Base-by-base conservation (phyloP, 208 protist genomes). In the Leishmania major region DNA sequence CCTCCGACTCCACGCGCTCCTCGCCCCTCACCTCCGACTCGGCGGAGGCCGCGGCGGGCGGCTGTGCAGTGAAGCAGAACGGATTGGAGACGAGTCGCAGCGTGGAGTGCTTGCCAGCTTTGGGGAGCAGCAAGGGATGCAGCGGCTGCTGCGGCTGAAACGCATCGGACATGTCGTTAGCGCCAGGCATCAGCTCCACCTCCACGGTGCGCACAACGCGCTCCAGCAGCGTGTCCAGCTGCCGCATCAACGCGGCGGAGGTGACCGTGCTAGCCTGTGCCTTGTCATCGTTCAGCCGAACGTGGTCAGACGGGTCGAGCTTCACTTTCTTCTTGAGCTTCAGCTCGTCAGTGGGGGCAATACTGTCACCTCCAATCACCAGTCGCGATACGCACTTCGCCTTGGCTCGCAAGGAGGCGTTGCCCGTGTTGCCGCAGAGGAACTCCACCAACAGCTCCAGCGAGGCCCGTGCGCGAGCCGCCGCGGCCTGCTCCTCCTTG, bases 81-180 rank as follows among this genome's bases (percentile, higher is more conserved):
- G 97, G 97, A 75, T 97, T 98, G 31, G 91, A 96, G 17, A 98
- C 96, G 3, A 97, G 84, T 25, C 89, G 81, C 64, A 96, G 74
- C 0, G 93, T 93, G 22, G 94, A 97, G 81, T 90, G 87, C 15
- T 88, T 83, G 0, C 87, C 87, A 0, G 94, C 87, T 28, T 90
- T 90, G 31, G 94, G 92, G 0, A 98, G 88, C 47, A 98, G 83
- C 40, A 96, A 76, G 13, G 94, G 97, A 77, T 98, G 97, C 51
- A 98, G 67, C 11, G 97, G 96, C 85, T 98, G 97, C 90, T 98
- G 96, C 43, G 97, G 97, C 45, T 94, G 89, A 81, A 97, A 97
- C n/a, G 90, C 89, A 64, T 98, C 93, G 13, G 94, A 93, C 90
- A 97, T 94, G 88, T 98, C 97, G 62, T 91, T 88, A 31, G 95